Percentiles rank a stretch among this genome's conserved stretches.
phyloP scores from a whole-genome alignment of 805 yeast species.

The Myxozyma vanderwaltii region DNA sequence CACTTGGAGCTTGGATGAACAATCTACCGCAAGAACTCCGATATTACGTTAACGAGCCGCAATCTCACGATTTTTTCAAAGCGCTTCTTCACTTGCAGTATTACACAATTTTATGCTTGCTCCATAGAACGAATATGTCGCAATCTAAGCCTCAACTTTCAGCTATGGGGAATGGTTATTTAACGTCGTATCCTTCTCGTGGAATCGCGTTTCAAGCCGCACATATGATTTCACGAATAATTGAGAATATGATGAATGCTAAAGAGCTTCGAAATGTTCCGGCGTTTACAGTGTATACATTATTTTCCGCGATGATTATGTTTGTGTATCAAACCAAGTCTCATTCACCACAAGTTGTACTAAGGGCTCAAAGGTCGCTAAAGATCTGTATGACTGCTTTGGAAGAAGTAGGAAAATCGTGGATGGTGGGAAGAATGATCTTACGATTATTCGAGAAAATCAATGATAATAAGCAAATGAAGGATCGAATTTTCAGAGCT shows the following conservation, averaged over 20 bases:
- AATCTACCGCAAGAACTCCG: conserved; percentile 63
- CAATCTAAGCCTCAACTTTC: conserved; percentile 37
- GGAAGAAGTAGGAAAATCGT: conserved; percentile 51
- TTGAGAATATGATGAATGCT: conserved; percentile 55
- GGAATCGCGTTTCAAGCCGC: conserved; percentile 83
- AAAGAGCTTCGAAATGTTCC: conserved; percentile 57
- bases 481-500: conserved; percentile 29
- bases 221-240: conserved; percentile 66
- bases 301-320: conserved; percentile 67
- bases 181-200: conserved; percentile 63
- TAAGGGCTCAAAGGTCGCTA: conserved; percentile 45
- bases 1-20: conserved; percentile 76
- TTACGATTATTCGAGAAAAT: conserved; percentile 53
- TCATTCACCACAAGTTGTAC: conserved; percentile 42
- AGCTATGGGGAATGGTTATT: conserved; percentile 15
- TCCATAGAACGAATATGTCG: conserved; percentile 68
- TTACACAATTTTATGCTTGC: conserved; percentile 68
- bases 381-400: conserved; percentile 44
- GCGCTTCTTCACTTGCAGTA: conserved; percentile 67
- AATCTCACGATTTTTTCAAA: conserved; percentile 57
- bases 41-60: conserved; percentile 59
- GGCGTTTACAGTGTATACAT: conserved; percentile 58
- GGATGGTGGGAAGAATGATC: conserved; percentile 56
- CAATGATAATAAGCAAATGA: conserved; percentile 34
- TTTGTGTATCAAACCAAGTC: conserved; percentile 67